Base-by-base conservation (phyloP, 345 rosid species). In the Erodium maritimum region DNA sequence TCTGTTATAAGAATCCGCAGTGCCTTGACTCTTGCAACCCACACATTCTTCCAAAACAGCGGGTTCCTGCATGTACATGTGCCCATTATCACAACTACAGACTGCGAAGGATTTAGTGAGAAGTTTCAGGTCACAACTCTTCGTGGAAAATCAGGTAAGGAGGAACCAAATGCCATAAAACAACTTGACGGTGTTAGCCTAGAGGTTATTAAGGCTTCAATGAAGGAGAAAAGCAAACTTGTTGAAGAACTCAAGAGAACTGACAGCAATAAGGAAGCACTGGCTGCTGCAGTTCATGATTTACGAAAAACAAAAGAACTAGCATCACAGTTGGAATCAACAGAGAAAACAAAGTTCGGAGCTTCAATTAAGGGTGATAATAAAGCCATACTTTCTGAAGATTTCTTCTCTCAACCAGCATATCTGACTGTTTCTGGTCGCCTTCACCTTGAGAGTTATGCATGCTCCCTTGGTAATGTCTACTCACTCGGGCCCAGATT, bases 401-500 rank as follows among this genome's bases (percentile, higher is more conserved):
- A 85, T 59, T 84, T 80, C 73, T 89, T 87, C 69, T 67, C 82
- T n/a, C 61, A 75, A 5, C 77, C 69, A 17, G 62, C 83, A 60
- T 84, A 72, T 61, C 76, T 88, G 52, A 80, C 89, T 45, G 82
- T 64, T 51, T 83, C 96, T 19, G 95, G 99, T 42, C 82, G 76
- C 63, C 81, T 82, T 68, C 96, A 83, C 80, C 74, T 93, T 60
- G 95, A 85, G 75, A 86, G 99, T 72, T 87, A 79, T 66, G 95
- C 96, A 12, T 82, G 86, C 75, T 84, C 91, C 20, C 85, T 93
- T 57, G 99, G 99, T 61, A 78, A 89, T 61, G 95, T 93, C 54
- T 93, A 86, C 73, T 69, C 99, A 17, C 77, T 87, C 25, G 96
- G 96, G 63, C 91, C 96, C 50, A 78, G 88, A 68, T 93, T 85